Percentiles rank a stretch among this genome's conserved stretches.
Conservation (phyloP, 1,284 basidiomycete species). For the Cutaneotrichosporon mucoides region DNA sequence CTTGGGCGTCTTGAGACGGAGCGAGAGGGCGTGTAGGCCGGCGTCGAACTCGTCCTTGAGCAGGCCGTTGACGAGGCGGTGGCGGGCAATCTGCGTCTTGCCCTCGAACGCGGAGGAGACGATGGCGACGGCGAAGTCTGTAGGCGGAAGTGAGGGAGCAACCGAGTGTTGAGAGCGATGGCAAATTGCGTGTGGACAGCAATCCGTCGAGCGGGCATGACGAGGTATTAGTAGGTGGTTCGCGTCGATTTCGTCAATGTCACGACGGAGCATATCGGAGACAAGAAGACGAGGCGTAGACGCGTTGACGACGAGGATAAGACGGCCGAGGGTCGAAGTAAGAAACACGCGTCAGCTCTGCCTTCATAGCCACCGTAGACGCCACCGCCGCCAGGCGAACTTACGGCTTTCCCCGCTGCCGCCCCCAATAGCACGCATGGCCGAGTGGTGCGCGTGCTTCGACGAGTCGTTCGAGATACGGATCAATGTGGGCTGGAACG, state of each 20-base stretch:
- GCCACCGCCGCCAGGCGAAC: slow-evolving; percentile 10
- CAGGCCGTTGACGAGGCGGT: slow-evolving; percentile 47
- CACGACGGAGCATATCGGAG: no score
- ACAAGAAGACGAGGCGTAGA: no score
- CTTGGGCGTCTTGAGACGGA: slow-evolving; percentile 46
- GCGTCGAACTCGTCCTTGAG: slow-evolving; percentile 49
- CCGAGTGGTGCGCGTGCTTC: slow-evolving; percentile 47
- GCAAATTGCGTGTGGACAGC: no score
- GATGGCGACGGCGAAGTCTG: slow-evolving; percentile 49
- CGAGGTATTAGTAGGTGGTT: no score
- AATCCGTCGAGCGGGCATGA: no score
- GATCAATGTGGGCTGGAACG: slow-evolving; percentile 41
- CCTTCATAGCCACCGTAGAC: no score
- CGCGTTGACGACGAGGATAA: no score
- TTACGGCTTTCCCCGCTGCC: slow-evolving; percentile 49
- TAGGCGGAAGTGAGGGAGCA: neutral
- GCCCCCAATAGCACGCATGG: slow-evolving; percentile 47
- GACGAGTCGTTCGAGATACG: slow-evolving; percentile 47
- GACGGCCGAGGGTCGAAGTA: no score
- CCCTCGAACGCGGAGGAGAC: slow-evolving; percentile 42
- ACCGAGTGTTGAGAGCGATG: no score
- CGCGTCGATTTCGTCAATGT: no score
- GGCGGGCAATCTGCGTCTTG: slow-evolving; percentile 45
- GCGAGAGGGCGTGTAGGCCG: slow-evolving; percentile 49
- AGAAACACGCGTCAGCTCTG: neutral